Base-by-base conservation (phyloP, 148 eudicot genomes). In the Rheum nobile region DNA sequence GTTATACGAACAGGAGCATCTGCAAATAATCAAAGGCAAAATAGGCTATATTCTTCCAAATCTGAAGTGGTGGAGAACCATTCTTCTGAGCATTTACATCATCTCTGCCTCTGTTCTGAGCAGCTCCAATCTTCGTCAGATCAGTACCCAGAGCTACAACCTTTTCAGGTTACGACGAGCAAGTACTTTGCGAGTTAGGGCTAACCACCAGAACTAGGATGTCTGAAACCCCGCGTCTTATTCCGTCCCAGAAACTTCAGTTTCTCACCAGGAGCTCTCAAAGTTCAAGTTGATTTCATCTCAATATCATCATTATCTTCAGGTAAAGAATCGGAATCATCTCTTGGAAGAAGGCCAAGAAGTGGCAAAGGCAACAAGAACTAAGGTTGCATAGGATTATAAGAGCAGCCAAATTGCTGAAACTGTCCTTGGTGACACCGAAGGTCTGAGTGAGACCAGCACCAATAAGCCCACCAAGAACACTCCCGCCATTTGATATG, bases 281-380 rank as follows among this genome's bases (percentile, higher is more conserved):
- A 17, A 65, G 17, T 14, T 88, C 86, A 90, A 73, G 81, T 87
- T 41, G 91, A 86, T 75, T 94, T 94, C 84, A 85, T 86, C 80
- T 91, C 98, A 46, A 87, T 68, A 74, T 88, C 97, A 48, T 13
- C 77, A 24, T 26, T 80, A n/a, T 79, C 86, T 44, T 80, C 74
- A 11, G 81, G 43, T 71, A 82, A 74, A 32, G 68, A 43, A 63
- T 85, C 89, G 4, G 82, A 16, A 16, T 82, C 82, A 69, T 90
- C 93, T 38, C 72, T 48, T 52, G 96, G 96, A 61, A 91, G 96
- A 73, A 95, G 90, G 39, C 86, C 81, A 31, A 95, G 90, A 38
- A 95, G 84, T 1, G 97, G 99, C 77, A 95, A 82, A 76, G 99
- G 97, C 48, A 95, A 80, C 79, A 95, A 83, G 99, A 95, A 79